Evolutionary conservation across 257 asterid genomes (phyloP).

Genomic region (Solanum sitiens): DNA sequence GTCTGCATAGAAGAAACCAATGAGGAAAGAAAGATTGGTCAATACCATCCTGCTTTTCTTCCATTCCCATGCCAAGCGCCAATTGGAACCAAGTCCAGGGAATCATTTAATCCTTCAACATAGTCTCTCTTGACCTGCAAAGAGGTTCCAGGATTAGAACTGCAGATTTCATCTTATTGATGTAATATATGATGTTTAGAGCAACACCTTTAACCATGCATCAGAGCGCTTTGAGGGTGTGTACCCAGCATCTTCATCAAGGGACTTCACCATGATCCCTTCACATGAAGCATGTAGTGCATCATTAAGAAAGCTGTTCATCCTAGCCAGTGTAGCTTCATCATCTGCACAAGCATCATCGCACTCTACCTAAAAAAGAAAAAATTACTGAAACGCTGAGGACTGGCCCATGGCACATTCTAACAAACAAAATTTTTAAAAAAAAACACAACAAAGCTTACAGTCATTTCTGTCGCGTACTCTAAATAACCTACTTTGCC

Average conservation of each 20-base stretch:
- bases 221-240: constrained; percentile 87
- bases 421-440: background rate
- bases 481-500: constrained; percentile 70
- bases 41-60: constrained; percentile 93
- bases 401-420: background rate
- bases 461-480: constrained; percentile 73
- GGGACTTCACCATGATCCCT: constrained; percentile 87
- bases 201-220: constrained; percentile 81
- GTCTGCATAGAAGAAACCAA: background rate
- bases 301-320: constrained; percentile 49
- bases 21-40: background rate
- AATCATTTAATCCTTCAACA: constrained; percentile 74
- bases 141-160: background rate
- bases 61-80: constrained; percentile 98
- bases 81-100: constrained; percentile 87
- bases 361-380: constrained; percentile 47
- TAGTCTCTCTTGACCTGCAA: constrained; percentile 84
- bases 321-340: constrained; percentile 51
- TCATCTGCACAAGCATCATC: constrained; percentile 48
- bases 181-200: background rate
- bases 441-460: constrained; percentile 14
- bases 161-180: background rate
- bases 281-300: constrained; percentile 75
- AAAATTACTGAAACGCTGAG: constrained; percentile 3
- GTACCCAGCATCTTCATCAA: constrained; percentile 71